Base-by-base conservation (phyloP, 257 asterid genomes). In the Ehretia macrophylla region DNA sequence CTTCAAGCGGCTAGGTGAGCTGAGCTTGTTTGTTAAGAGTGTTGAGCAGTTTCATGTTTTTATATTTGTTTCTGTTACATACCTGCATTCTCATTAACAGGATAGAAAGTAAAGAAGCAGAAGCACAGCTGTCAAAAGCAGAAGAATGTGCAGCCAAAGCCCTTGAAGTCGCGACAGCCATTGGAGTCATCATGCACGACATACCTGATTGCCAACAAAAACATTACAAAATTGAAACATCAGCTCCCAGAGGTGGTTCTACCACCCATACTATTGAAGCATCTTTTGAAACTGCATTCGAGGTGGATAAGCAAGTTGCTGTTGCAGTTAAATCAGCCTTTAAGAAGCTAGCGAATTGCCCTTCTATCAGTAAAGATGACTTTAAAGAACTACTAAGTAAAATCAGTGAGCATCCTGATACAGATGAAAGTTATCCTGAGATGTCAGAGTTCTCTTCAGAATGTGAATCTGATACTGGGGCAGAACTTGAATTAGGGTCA, bases 291-390 rank as follows among this genome's bases (percentile, higher is more conserved):
- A 76, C 92, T 58, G 90, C 91, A 37, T 89, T 93, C 64, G 95
- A 90, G 57, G 97, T 93, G 60, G 97, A 93, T 72, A 88, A 83
- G 70, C 97, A 93, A 85, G 97, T 93, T 32, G 95, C 97, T 44
- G 66, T 64, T 47, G 99, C 97, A 1, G 90, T 93, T 11, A 93
- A 85, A 77, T 72, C 85, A n/a, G 95, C 99, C 45, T 74, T 93
- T 56, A 66, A 82, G 22, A 86, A 77, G 81, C 94, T 93, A 20
- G 94, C 88, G 5, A 78, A 60, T 57, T 80, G 90, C 81, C 82
- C 88, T 58, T 76, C 89, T 10, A 78, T 71, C 22, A 78, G 81
- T 51, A 86, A 88, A 80, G 90, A 84, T 10, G 95, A 80, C 32
- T 89, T 86, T 17, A 89, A 75, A 56, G 96, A 93, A 32, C 76